Conservation (phyloP, 1,284 basidiomycete genomes). For the Boletus subluridellus region DNA sequence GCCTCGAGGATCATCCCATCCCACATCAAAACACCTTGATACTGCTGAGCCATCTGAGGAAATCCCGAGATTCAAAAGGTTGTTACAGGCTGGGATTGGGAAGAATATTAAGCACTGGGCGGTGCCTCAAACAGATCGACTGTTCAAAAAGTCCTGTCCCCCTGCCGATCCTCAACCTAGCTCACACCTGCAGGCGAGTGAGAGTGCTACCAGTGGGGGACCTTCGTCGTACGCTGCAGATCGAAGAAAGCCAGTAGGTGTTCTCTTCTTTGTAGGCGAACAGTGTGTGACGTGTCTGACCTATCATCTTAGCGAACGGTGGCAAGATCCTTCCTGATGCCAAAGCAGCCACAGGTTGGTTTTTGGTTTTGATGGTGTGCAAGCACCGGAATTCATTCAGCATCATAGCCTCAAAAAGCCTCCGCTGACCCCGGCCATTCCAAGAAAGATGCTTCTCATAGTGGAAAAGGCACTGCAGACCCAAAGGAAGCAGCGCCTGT, state of each 20-base stretch:
- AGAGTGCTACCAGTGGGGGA: neutral
- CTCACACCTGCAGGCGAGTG: neutral
- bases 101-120: neutral
- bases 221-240: neutral
- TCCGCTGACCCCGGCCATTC: neutral
- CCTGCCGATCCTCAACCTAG: neutral
- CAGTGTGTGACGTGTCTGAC: neutral
- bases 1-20: no score
- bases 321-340: neutral
- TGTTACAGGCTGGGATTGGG: no score
- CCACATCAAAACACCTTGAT: no score
- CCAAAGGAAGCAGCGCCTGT: neutral
- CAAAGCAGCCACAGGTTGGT: neutral
- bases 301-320: neutral
- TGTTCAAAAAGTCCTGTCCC: neutral
- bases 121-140: neutral
- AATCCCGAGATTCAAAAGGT: no score
- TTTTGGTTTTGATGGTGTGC: neutral
- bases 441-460: neutral
- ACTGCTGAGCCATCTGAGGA: no score
- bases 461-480: neutral
- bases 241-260: neutral
- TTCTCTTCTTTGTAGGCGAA: neutral
- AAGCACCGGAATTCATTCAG: neutral
- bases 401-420: neutral